Conservation (phyloP, 345 rosid genomes). For the Syzygium oleosum region DNA sequence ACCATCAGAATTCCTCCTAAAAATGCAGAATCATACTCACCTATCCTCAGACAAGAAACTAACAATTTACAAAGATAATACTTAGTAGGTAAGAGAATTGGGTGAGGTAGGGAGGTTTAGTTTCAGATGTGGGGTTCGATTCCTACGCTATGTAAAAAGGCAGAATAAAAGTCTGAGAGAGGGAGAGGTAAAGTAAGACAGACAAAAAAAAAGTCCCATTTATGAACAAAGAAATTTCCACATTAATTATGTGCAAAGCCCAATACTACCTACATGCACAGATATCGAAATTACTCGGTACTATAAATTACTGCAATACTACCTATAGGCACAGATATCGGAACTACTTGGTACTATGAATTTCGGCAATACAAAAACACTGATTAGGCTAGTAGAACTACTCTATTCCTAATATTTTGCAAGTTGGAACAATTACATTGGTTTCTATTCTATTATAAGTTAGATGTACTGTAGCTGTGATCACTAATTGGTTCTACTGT, state of each 20-base stretch:
- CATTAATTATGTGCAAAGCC: neutral
- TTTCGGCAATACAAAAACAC: neutral
- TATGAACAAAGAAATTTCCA: neutral
- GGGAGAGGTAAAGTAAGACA: too few species aligned
- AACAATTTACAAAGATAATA: neutral
- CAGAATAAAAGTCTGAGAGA: too few species aligned
- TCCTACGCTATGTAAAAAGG: too few species aligned
- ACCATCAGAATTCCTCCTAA: neutral
- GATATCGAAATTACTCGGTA: neutral
- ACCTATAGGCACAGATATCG: neutral
- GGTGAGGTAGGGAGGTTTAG: too few species aligned
- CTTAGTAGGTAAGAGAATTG: neutral
- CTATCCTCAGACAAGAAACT: neutral
- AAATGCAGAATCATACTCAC: neutral
- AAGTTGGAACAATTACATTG: neutral
- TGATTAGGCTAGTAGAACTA: neutral
- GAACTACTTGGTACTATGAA: neutral
- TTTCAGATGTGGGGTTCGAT: too few species aligned
- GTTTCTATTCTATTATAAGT: neutral
- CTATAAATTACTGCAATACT: too few species aligned
- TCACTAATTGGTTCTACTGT: neutral
- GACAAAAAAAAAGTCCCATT: neutral
- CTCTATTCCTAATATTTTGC: neutral
- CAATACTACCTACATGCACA: neutral
- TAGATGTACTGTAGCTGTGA: neutral